A percentile compares a stretch with the other conserved stretches of the same genome.
These are phyloP conservation scores for Starmera caribaea DNA, from an alignment of 805 yeast genomes.

Conservation along the genomic window DNA sequence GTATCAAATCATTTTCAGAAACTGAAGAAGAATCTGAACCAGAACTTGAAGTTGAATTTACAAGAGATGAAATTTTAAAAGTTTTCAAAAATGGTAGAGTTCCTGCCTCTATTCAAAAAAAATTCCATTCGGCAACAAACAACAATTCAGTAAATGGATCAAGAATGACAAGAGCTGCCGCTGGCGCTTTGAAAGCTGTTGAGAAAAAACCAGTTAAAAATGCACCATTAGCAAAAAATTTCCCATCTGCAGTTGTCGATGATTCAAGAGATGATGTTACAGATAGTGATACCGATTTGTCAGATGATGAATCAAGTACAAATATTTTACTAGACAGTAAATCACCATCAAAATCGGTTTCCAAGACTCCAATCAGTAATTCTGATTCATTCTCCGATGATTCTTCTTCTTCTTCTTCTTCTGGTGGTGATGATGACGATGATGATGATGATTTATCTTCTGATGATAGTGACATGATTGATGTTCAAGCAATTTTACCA, in stretches of 20 bases:
- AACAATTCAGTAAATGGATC: not conserved
- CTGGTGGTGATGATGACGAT: not conserved
- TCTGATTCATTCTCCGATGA: too few relatives aligned
- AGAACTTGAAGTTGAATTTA: conserved; percentile 8
- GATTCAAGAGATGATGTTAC: not conserved
- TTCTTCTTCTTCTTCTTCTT: too few relatives aligned
- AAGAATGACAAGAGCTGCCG: conserved; percentile 6
- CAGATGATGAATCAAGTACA: not conserved
- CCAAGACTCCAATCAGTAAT: too few relatives aligned
- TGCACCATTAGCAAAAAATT: not conserved
- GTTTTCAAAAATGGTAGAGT: conserved; percentile 9
- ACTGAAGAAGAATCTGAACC: conserved; percentile 12
- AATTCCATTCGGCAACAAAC: not conserved
- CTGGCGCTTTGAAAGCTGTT: conserved; percentile 4
- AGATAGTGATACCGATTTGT: not conserved
- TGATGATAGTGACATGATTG: not conserved
- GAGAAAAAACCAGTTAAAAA: not conserved
- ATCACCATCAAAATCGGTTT: too few relatives aligned
- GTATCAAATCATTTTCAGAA: conserved; percentile 8
- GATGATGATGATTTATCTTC: not conserved
- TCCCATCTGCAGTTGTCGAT: not conserved
- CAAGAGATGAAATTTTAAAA: conserved; percentile 11
- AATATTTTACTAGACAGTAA: too few relatives aligned
- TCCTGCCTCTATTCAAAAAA: conserved; percentile 7
- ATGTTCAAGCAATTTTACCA: not conserved